Conservation (phyloP, 1,139 yeast species). For the Candida sojae region DNA sequence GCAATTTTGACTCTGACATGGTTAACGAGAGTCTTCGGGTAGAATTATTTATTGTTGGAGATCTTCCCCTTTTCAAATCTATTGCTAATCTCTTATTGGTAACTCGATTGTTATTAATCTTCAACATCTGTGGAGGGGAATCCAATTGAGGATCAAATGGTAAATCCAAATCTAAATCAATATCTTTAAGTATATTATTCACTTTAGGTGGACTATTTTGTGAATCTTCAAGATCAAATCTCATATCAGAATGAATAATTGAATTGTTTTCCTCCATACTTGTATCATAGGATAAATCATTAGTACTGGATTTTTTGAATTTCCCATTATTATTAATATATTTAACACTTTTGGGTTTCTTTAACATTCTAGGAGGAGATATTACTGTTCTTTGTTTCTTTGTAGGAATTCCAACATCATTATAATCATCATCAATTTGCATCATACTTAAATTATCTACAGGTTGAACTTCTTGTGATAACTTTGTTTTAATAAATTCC, state of each 20-base stretch:
- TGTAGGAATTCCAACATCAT: constrained; percentile 7
- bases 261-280: constrained; percentile 14
- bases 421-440: constrained; percentile 5
- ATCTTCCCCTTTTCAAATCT: constrained; percentile 7
- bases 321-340: constrained; percentile 13
- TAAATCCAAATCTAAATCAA: constrained; percentile 26
- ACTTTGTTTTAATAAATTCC: constrained; percentile 30
- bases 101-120: constrained; percentile 1
- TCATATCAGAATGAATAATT: constrained; percentile 3
- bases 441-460: constrained; percentile 3
- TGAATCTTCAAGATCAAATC: constrained; percentile 8
- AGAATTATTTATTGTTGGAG: constrained; percentile 17
- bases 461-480: not conserved
- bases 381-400: constrained; percentile 8
- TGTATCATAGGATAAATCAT: constrained; percentile 13
- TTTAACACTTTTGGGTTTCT: constrained; percentile 33
- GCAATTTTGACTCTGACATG: constrained; percentile 20
- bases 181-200: constrained; percentile 12
- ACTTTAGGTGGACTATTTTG: constrained; percentile 7
- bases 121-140: constrained; percentile 28
- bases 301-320: constrained; percentile 19
- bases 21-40: constrained; percentile 15
- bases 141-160: constrained; percentile 30
- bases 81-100: constrained; percentile 15
- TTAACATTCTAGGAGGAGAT: constrained; percentile 14